phyloP scores from a whole-genome alignment of 1,284 basidiomycete species.

The Flammula alnicola region DNA sequence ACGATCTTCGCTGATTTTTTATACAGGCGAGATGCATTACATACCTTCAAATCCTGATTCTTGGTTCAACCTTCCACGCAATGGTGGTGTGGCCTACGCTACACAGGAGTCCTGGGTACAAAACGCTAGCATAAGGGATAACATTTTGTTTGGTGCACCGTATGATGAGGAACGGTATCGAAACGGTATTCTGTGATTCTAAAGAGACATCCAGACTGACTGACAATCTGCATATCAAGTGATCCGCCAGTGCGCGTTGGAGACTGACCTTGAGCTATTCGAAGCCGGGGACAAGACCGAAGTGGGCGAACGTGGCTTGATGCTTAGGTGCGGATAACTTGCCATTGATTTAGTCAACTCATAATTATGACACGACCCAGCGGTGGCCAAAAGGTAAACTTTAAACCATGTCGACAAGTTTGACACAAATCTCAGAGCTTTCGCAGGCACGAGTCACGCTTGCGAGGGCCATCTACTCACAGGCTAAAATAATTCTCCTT shows the following conservation, averaged over 20 bases:
- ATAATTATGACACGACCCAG: not conserved
- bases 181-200: conserved; percentile 25
- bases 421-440: not conserved
- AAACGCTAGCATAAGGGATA: conserved; percentile 48
- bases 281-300: conserved; percentile 79
- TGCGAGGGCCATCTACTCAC: conserved; percentile 74
- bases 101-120: conserved; percentile 81
- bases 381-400: conserved; percentile 18
- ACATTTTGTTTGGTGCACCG: conserved; percentile 57
- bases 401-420: not conserved
- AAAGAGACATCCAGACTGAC: too few species aligned
- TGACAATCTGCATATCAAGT: conserved; percentile 34
- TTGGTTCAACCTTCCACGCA: conserved; percentile 69
- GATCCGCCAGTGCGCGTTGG: conserved; percentile 64
- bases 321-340: conserved; percentile 42
- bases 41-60: conserved; percentile 53
- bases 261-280: conserved; percentile 66
- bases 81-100: conserved; percentile 71
- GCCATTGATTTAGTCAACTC: not conserved
- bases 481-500: conserved; percentile 64
- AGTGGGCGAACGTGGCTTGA: conserved; percentile 69
- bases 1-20: not conserved
- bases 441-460: conserved; percentile 77
- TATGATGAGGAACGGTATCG: conserved; percentile 58
- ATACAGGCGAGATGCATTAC: conserved; percentile 62